These are phyloP conservation scores for Alloascoidea africana DNA, from an alignment of 805 yeast species.

Conservation along the genomic window DNA sequence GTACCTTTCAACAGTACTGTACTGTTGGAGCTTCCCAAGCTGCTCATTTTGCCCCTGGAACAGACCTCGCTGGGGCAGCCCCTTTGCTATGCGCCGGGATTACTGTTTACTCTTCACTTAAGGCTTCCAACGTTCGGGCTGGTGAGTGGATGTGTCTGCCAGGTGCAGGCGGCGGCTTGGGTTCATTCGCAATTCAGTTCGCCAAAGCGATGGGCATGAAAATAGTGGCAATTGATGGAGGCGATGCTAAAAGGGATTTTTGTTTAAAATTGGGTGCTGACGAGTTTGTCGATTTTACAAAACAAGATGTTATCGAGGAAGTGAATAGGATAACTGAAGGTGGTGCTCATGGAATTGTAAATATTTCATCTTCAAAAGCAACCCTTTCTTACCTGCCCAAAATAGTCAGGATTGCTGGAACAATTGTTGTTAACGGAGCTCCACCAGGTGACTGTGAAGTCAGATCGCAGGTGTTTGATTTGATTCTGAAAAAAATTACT, in stretches of 20 bases:
- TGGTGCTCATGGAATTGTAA: constrained; percentile 12
- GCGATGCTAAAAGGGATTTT: constrained; percentile 30
- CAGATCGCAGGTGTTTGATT: constrained; percentile 6
- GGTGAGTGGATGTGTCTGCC: constrained; percentile 47
- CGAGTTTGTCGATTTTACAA: constrained; percentile 33
- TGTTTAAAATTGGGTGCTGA: constrained; percentile 37
- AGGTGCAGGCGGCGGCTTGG: constrained; percentile 53
- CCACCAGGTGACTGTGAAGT: constrained; percentile 8
- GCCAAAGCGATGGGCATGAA: constrained; percentile 45
- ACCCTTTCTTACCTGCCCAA: constrained; percentile 9
- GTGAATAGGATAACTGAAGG: constrained; percentile 8
- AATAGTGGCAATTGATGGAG: constrained; percentile 42
- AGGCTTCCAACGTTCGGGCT: constrained; percentile 30
- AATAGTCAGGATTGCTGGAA: constrained; percentile 10
- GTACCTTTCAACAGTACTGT: constrained; percentile 31
- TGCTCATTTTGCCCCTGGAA: constrained; percentile 24
- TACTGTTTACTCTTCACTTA: constrained; percentile 45
- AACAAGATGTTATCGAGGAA: constrained; percentile 9
- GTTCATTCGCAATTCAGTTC: constrained; percentile 42
- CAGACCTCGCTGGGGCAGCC: constrained; percentile 8
- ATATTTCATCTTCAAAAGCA: constrained; percentile 9
- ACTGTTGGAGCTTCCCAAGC: constrained; percentile 30
- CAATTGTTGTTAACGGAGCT: constrained; percentile 11
- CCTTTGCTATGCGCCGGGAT: constrained; percentile 51
- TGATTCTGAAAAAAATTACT: constrained; percentile 7